Percentiles rank a stretch among this genome's conserved stretches.
These are phyloP conservation scores for Paecilomyces sp. DNA, from an alignment of 2,329 filamentous ascomycete species.

Conservation along the genomic window DNA sequence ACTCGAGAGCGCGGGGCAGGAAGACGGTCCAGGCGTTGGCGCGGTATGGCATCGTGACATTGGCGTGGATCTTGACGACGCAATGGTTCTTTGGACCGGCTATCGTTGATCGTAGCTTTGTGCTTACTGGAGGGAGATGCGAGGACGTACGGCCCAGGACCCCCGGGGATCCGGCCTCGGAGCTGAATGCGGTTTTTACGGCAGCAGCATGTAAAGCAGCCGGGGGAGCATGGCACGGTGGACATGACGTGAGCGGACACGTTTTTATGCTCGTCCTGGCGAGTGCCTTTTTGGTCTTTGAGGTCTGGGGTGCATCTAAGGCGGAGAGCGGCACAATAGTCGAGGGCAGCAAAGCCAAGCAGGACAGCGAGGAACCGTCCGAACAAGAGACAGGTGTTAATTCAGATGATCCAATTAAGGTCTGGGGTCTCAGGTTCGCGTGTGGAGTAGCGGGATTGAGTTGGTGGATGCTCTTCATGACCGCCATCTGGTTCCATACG, in stretches of 20 bases:
- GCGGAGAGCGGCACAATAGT: conserved; percentile 46
- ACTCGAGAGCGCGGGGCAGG: conserved; percentile 36
- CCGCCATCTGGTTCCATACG: conserved; percentile 95
- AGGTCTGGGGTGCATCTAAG: conserved; percentile 63
- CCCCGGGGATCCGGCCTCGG: conserved; percentile 18
- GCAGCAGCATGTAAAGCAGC: conserved; percentile 73
- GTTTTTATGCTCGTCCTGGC: conserved; percentile 87
- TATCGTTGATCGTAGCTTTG: conserved; percentile 82
- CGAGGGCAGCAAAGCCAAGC: conserved; percentile 34
- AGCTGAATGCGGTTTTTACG: conserved; percentile 52
- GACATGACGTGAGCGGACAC: conserved; percentile 92
- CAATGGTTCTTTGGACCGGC: conserved; percentile 96
- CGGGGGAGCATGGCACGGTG: conserved; percentile 82
- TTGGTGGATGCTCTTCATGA: conserved; percentile 98
- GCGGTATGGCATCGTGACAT: conserved; percentile 66
- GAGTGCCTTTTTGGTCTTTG: conserved; percentile 72
- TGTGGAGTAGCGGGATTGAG: conserved; percentile 61
- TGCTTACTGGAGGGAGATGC: conserved; percentile 81
- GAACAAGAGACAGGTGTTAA: not conserved
- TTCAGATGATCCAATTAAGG: conserved; percentile 39
- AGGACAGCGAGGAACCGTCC: conserved; percentile 14
- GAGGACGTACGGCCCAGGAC: conserved; percentile 36
- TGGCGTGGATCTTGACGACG: conserved; percentile 77
- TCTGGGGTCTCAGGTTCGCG: conserved; percentile 43
- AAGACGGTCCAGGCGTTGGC: conserved; percentile 52